Evolutionary conservation across 257 asterid genomes (phyloP).

Genomic region (Nicotiana benthamiana): DNA sequence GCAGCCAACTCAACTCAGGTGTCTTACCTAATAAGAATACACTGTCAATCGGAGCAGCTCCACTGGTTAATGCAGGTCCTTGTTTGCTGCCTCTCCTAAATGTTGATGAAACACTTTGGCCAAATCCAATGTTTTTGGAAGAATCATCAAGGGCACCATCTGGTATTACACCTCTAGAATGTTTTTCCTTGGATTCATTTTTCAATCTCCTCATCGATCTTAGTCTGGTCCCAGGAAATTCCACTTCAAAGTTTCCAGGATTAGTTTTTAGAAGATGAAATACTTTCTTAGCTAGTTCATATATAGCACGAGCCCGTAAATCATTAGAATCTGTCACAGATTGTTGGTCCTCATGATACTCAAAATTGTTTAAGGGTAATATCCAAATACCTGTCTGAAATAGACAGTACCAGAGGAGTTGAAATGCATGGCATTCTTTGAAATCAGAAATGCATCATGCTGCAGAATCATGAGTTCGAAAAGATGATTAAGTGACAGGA

Average conservation of each 20-base stretch:
- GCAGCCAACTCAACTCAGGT: not conserved
- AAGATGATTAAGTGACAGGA: not conserved
- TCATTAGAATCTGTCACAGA: not conserved
- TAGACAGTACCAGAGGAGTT: constrained; percentile 59
- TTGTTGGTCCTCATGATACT: not conserved
- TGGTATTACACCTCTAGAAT: not conserved
- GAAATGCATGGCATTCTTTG: constrained; percentile 87
- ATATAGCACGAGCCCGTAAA: constrained; percentile 64
- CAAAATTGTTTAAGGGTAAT: not conserved
- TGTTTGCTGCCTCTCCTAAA: constrained; percentile 17
- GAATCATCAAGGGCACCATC: constrained; percentile 2
- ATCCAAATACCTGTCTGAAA: constrained; percentile 56
- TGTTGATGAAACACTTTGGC: constrained; percentile 20
- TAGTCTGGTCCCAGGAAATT: constrained; percentile 60
- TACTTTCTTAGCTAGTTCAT: constrained; percentile 73
- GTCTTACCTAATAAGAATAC: constrained; percentile 22
- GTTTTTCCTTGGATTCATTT: constrained; percentile 28
- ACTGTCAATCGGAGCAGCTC: constrained; percentile 1
- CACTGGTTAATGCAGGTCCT: constrained; percentile 2
- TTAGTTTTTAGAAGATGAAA: constrained; percentile 52
- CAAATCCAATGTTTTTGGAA: constrained; percentile 5
- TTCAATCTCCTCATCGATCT: constrained; percentile 56
- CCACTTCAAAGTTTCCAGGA: constrained; percentile 47
- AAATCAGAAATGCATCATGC: constrained; percentile 76
- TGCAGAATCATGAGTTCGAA: constrained; percentile 26